Base-by-base conservation (phyloP, 139 green algal species). In the Chlamydomonas asymmetrica region DNA sequence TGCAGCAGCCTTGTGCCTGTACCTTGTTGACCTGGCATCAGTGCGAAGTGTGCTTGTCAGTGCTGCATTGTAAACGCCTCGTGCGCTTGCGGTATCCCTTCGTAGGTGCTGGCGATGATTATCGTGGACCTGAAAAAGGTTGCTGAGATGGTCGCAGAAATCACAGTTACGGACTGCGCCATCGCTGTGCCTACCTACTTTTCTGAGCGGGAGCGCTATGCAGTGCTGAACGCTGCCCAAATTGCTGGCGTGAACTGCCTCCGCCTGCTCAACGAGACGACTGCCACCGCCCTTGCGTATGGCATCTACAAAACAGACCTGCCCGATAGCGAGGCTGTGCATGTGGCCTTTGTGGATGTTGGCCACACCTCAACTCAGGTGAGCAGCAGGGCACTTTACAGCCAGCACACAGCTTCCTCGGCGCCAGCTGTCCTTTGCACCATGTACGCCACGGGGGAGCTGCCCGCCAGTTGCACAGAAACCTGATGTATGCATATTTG, bases 261-360 rank as follows among this genome's bases (percentile, higher is more conserved):
- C 78, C 90, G 96, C 34, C 84, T 99, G 49, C 89, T 99, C 80
- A 93, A 98, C 76, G 97, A 99, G 45, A 97, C 88, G 23, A 98
- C 96, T 23, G 96, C 96, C 66, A 97, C 92, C 1, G 96, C 97
- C 8, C 90, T 99, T 39, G 83, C 91, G 18, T 99, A 98, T 75
- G 97, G 97, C 73, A 99, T 99, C 77, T 99, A 96, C 90, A 98
- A 98, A 83, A 98, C 94, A 13, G 94, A 99, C 74, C 89, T 99
- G 48, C 90, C 93, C 4, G 95, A 98, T 61, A 85, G 82, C 0
- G 89, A 97, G 0, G 85, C 94, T 0, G 66, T 95, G 25, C 84
- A 98, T 70, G 95, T 99, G 7, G 96, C 74, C 5, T 98, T 99
- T 72, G 90, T 99, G 25, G 97, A 99, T 80, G 71, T 98, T 16